A percentile compares a stretch with the other conserved stretches of the same genome.
Evolutionary conservation across 2,329 filamentous ascomycete genomes (phyloP).

Genomic region (Penicillium rolfsii): DNA sequence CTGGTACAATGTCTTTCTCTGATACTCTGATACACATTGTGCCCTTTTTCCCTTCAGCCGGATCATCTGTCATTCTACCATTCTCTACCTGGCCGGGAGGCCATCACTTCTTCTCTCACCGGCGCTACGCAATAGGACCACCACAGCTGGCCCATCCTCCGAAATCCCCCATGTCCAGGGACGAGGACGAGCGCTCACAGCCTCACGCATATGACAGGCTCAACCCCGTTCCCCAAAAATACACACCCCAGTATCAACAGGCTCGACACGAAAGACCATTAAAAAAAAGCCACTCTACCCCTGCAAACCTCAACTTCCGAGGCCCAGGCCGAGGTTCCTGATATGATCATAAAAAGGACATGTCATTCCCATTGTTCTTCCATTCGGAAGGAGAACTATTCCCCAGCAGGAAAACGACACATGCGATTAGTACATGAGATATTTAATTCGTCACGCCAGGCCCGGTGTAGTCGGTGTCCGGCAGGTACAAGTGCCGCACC

Average conservation of each 20-base stretch:
- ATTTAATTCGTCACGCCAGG: constrained; percentile 59
- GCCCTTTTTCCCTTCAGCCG: not conserved
- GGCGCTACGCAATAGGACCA: not conserved
- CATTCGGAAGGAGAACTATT: not conserved
- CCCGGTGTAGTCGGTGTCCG: constrained; percentile 83
- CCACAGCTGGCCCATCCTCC: constrained; percentile 1
- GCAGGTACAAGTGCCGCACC: constrained; percentile 91
- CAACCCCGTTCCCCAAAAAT: not conserved
- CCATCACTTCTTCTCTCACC: not conserved
- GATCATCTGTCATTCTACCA: not conserved
- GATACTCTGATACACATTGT: not conserved
- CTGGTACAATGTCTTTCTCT: not conserved
- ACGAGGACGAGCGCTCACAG: not conserved
- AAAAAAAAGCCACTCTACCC: not conserved
- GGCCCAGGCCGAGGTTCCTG: not conserved
- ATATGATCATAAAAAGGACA: not conserved
- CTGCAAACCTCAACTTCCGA: not conserved
- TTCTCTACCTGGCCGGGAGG: not conserved
- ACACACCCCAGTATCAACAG: not conserved
- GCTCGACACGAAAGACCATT: not conserved
- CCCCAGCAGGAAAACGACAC: not conserved
- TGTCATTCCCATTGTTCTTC: constrained; percentile 6
- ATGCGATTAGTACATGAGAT: constrained; percentile 28
- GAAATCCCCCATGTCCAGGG: not conserved
- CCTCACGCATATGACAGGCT: constrained; percentile 6